phyloP scores from a whole-genome alignment of 768 basidiomycete genomes.

The Lactarius vividus region DNA sequence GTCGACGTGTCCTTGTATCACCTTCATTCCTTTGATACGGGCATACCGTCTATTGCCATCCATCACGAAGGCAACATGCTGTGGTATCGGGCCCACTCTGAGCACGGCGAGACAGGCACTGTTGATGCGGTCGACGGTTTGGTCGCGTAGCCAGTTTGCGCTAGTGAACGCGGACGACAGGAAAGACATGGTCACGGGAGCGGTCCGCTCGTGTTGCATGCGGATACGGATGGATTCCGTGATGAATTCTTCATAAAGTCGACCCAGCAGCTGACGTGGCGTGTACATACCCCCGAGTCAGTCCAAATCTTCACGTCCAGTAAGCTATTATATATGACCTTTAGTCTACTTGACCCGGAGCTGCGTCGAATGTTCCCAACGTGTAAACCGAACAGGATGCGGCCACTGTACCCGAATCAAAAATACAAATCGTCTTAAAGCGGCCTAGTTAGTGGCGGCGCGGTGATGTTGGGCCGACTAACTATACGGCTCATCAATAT shows the following conservation, averaged over 20 bases:
- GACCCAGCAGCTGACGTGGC: neutral
- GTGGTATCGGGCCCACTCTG: conserved; percentile 78
- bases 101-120: conserved; percentile 63
- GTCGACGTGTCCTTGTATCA: conserved; percentile 76
- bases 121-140: conserved; percentile 32
- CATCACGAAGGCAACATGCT: conserved; percentile 94
- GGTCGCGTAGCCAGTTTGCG: conserved; percentile 27
- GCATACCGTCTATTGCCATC: conserved; percentile 96
- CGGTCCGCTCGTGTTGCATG: conserved; percentile 11
- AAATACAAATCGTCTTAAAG: too few species aligned
- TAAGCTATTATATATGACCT: neutral
- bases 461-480: neutral
- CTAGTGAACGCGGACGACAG: conserved; percentile 28
- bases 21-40: conserved; percentile 57
- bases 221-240: neutral
- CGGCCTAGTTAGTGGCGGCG: neutral
- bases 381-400: neutral
- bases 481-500: neutral
- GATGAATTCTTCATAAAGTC: neutral
- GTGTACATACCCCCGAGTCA: neutral
- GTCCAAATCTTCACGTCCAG: neutral
- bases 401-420: neutral
- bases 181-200: conserved; percentile 13
- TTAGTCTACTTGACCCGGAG: neutral
- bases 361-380: neutral